These are phyloP conservation scores for Vitellaria paradoxa DNA, from an alignment of 179 eudicot genomes.

Conservation along the genomic window DNA sequence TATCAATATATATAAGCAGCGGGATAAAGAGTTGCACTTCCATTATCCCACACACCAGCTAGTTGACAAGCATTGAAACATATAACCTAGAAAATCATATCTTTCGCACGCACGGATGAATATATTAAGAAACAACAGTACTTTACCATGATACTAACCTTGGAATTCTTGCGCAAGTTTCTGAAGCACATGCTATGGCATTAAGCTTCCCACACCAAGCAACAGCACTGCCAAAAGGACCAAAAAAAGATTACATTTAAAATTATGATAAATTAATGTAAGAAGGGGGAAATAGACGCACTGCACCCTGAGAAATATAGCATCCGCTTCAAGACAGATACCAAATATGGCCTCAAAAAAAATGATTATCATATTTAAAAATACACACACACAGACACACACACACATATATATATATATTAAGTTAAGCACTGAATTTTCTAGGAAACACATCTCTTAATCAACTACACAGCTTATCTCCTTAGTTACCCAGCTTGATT, in stretches of 20 bases:
- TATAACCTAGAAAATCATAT: neutral
- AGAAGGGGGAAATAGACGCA: neutral
- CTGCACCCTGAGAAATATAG: neutral
- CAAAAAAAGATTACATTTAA: neutral
- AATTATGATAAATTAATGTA: neutral
- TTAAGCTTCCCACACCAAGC: constrained; percentile 99
- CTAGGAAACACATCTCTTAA: neutral
- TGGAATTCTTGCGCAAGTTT: constrained; percentile 98
- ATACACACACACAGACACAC: too few species aligned
- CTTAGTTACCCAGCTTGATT: neutral
- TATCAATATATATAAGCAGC: neutral
- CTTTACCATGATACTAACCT: constrained; percentile 46
- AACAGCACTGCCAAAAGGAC: constrained; percentile 60
- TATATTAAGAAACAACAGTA: neutral
- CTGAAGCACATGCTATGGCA: constrained; percentile 94
- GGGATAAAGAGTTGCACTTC: neutral
- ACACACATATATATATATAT: neutral
- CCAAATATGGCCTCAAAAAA: neutral
- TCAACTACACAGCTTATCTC: neutral
- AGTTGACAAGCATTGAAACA: neutral
- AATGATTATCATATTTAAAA: neutral
- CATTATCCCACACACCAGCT: neutral
- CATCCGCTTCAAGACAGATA: neutral
- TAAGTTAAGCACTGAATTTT: constrained; percentile 1
- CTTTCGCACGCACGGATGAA: neutral